Evolutionary conservation across 257 asterid species (phyloP).

Genomic region (Solanum clarkiae): DNA sequence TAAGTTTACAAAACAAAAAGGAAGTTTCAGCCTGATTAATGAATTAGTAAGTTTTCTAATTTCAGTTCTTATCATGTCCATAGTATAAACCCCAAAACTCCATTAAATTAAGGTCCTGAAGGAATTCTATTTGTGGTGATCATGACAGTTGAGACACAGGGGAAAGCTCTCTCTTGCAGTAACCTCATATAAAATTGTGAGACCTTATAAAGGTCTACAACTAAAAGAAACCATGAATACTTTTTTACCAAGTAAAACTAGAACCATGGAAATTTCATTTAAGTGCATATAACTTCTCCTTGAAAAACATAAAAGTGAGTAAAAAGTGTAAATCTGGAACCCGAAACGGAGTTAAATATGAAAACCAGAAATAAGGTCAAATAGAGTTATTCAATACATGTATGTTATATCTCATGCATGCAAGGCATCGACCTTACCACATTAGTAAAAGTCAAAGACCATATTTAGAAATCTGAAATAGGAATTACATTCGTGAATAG

Average conservation of each 20-base stretch:
- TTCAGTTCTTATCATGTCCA: background rate
- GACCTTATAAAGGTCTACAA: background rate
- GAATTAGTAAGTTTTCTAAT: background rate
- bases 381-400: background rate
- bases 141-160: background rate
- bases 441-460: background rate
- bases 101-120: background rate
- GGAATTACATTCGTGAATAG: background rate
- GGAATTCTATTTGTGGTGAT: background rate
- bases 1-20: background rate
- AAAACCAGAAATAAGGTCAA: background rate
- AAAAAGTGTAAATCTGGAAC: background rate
- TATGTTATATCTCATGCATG: background rate
- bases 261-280: background rate
- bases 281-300: background rate
- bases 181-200: background rate
- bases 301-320: background rate
- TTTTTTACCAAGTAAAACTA: background rate
- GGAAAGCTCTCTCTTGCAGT: background rate
- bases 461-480: background rate
- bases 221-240: background rate
- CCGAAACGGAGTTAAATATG: background rate
- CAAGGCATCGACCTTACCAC: background rate
- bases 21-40: background rate
- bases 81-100: background rate